Evolutionary conservation across 2,329 filamentous ascomycete genomes (phyloP).

Genomic region (Fusarium ambrosium): DNA sequence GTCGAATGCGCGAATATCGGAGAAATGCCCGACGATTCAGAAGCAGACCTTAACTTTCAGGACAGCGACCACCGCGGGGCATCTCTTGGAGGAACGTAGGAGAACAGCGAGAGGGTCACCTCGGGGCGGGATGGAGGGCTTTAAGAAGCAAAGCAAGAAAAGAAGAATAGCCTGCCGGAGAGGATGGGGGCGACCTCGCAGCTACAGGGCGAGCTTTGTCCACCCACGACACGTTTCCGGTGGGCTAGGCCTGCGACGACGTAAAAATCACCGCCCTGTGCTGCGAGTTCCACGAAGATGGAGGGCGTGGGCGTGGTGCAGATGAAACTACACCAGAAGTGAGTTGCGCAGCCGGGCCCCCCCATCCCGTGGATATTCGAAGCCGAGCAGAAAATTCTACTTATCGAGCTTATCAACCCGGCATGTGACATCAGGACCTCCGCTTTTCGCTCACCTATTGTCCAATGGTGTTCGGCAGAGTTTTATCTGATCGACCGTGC

Average conservation of each 20-base stretch:
- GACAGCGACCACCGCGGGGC: conserved; percentile 4
- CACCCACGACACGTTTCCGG: conserved; percentile 17
- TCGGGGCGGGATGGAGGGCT: not conserved
- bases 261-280: conserved; percentile 36
- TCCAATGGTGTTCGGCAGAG: conserved; percentile 22
- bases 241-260: conserved; percentile 28
- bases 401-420: conserved; percentile 37
- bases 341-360: conserved; percentile 20
- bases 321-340: conserved; percentile 15
- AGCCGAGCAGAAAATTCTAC: conserved; percentile 43
- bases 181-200: conserved; percentile 28
- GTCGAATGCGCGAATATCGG: not conserved
- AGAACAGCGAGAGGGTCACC: not conserved
- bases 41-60: not conserved
- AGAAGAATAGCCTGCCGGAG: not conserved
- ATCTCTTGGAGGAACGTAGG: conserved; percentile 9
- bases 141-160: not conserved
- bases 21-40: not conserved
- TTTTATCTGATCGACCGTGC: conserved; percentile 48
- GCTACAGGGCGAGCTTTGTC: conserved; percentile 39
- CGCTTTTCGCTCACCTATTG: not conserved
- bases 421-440: conserved; percentile 46
- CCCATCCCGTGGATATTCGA: not conserved
- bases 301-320: not conserved
- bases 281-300: conserved; percentile 32